Percentiles rank a stretch among this genome's conserved stretches.
These are phyloP conservation scores for Cordyceps cateniannulata DNA, from an alignment of 2,329 filamentous ascomycete species.

Conservation along the genomic window DNA sequence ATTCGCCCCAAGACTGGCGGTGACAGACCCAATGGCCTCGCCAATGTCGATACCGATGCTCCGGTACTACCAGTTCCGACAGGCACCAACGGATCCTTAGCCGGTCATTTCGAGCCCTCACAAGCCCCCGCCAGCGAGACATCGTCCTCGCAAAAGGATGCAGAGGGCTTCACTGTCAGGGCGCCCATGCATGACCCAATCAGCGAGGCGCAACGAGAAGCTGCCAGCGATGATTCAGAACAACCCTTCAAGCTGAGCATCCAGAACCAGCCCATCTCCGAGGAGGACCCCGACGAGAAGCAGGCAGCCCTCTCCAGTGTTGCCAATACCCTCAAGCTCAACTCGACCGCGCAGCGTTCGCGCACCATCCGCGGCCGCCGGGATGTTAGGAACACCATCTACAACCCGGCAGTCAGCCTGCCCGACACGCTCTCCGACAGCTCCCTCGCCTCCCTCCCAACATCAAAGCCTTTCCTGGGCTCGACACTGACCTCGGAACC, in stretches of 20 bases:
- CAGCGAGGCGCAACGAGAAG: conserved; percentile 65
- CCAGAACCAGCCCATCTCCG: conserved; percentile 67
- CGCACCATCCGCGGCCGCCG: conserved; percentile 81
- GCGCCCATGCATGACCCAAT: conserved; percentile 57
- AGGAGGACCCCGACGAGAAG: conserved; percentile 69
- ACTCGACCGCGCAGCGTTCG: conserved; percentile 59
- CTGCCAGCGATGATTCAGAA: conserved; percentile 49
- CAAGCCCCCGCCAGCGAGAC: conserved; percentile 32
- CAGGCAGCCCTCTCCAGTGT: conserved; percentile 70
- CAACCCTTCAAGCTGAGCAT: conserved; percentile 75
- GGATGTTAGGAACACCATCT: conserved; percentile 87
- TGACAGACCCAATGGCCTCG: conserved; percentile 5
- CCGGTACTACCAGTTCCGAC: background rate
- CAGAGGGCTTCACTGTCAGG: conserved; percentile 72
- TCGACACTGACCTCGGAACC: conserved; percentile 57
- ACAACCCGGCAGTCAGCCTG: conserved; percentile 50
- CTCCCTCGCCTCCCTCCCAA: conserved; percentile 19
- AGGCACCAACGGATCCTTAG: background rate
- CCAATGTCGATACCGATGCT: background rate
- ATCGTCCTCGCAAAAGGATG: conserved; percentile 50
- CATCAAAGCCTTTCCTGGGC: conserved; percentile 36
- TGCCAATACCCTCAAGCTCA: conserved; percentile 62
- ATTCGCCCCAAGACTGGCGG: conserved; percentile 9
- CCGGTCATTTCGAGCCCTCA: conserved; percentile 16
- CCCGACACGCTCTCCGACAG: conserved; percentile 29